Conservation (phyloP, 257 asterid genomes). For the Salvia splendens region DNA sequence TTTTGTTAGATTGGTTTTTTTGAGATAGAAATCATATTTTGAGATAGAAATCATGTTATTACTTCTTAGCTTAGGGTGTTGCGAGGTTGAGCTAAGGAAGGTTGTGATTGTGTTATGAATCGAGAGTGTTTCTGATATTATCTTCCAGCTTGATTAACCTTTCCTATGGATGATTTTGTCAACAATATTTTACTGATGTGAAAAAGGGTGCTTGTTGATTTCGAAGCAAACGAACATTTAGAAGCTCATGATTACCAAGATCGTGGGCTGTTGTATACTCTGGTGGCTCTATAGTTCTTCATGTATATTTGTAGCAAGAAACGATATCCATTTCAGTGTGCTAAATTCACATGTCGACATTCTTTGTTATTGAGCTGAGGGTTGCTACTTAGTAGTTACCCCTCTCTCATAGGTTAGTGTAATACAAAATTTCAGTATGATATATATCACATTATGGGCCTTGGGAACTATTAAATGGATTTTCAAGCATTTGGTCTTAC, state of each 20-base stretch:
- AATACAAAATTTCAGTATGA: background rate
- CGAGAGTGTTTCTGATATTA: background rate
- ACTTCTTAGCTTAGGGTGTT: background rate
- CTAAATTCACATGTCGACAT: background rate
- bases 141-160: background rate
- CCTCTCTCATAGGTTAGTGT: background rate
- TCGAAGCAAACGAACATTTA: background rate
- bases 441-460: background rate
- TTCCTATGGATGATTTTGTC: constrained; percentile 20
- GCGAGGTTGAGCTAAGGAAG: constrained; percentile 10
- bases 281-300: constrained; percentile 18
- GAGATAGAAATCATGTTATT: constrained; percentile 6
- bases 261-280: background rate
- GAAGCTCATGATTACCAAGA: constrained; percentile 10
- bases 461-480: background rate
- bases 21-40: background rate
- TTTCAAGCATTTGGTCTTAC: background rate
- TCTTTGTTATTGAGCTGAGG: background rate
- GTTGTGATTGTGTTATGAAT: background rate
- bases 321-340: background rate
- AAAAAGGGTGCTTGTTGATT: background rate
- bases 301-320: background rate
- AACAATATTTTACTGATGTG: background rate
- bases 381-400: background rate
- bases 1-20: background rate